Evolutionary conservation across 2,329 filamentous ascomycete species (phyloP), one percentile per base, ranked within the genome.

Genomic region (Cladosporium sp.): DNA sequence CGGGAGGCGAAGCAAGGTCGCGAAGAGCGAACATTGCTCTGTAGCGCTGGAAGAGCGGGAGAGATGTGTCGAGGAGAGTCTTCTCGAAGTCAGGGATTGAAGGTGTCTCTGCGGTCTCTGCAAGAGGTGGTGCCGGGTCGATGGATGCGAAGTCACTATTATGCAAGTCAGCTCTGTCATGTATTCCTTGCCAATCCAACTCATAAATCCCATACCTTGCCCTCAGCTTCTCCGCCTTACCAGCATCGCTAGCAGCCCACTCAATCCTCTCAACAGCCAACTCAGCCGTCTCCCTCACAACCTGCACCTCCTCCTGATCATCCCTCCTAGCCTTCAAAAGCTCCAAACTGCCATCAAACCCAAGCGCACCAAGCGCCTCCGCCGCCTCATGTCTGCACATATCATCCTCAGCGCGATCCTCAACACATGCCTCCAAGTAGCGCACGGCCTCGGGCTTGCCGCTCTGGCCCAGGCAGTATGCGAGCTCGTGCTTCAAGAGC

Each of bases 341-440:
- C 2, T 88, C 87, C 75, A 99, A 77, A 74, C 91, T 93, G 4
- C 85, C 85, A 32, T 83, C 80, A 75, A 94, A 88, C 4, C 92
- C 92, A 67, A 99, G 82, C 13, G 95, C 95, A 14, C 92, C 95
- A 16, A 99, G 84, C 2, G 95, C 95, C 82, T 99, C 95, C 2
- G 94, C 95, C 18, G 95, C 94, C 82, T 99, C 95, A 74, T 99
- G 95, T 71, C 95, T 86, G 79, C 92, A 96, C 93, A 99, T 99
- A 43, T 91, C 80, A 81, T 98, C 93, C 79, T 98, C 92, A n/a
- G 87, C 76, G 68, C 88, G 81, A 78, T 98, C 87, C 70, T 90
- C 85, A 65, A 98, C 83, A 16, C 96, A 92, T 14, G 83, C 79
- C 65, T 89, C 86, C 70, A 99, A 83, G 68, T 88, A 89, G 11